Evolutionary conservation across 768 basidiomycete species (phyloP), one percentile per base, ranked within the genome.

Genomic region (Pisolithus orientalis): DNA sequence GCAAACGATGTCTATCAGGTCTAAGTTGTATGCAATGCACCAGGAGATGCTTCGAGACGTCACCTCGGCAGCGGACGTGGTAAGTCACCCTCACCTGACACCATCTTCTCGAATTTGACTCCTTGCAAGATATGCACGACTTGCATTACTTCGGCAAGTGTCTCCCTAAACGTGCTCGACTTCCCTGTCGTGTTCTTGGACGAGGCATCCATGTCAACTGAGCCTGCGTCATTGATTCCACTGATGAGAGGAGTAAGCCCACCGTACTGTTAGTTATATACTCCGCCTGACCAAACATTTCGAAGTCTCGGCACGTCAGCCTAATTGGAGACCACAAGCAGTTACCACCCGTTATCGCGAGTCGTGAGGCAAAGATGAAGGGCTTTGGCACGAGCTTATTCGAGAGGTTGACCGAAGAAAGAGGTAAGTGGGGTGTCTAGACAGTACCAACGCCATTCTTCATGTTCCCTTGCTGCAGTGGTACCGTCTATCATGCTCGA

Each of bases 291-390:
- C 56, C 49, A 9, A 24, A 54, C 42, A 21, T 21, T 45, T 21
- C 62, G 11, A 39, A 94, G 91, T 85, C 85, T 7, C 77, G 74
- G 48, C 94, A 96, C 60, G 75, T 91, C 31, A 82, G 91, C 1
- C 79, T 97, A 44, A 94, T 97, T 59, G 94, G 94, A n/a, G 94
- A 97, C 70, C 94, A 97, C 69, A 95, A 95, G 62, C 94, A 97
- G 64, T 75, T 97, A 9, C 92, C 94, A 7, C 92, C 94, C 0
- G 81, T 95, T 55, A 90, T 95, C 52, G 75, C 81, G 21, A 91
- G 87, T 55, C 75, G 76, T 21, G 83, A 90, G 63, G 94, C 92
- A 0, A 77, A 80, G 59, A 68, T 77, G 21, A 80, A 80, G 16
- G 91, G 91, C 2, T 72, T 96, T 16, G 84, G 83, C 11, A 77